A percentile compares a stretch with the other conserved stretches of the same genome.
These are phyloP conservation scores for Diutina neorugosa DNA, from an alignment of 1,139 yeast species.

Conservation along the genomic window DNA sequence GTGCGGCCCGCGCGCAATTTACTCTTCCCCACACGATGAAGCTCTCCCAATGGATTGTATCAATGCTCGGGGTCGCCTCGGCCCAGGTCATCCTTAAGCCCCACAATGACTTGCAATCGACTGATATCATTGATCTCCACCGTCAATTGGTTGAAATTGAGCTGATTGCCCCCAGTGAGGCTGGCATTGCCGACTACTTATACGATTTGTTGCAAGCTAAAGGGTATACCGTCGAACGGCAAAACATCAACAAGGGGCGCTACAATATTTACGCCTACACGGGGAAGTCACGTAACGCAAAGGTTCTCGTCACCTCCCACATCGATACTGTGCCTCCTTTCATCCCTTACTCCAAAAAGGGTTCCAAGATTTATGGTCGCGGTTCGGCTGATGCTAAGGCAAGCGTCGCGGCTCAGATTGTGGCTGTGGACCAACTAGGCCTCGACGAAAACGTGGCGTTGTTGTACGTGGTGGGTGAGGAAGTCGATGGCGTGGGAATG, in stretches of 20 bases:
- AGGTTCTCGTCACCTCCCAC: slow-evolving; percentile 47
- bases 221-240: slow-evolving; percentile 42
- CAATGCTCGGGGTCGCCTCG: neutral
- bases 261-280: slow-evolving; percentile 48
- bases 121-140: slow-evolving; percentile 18
- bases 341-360: slow-evolving; percentile 39
- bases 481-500: slow-evolving; percentile 54
- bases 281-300: slow-evolving; percentile 33
- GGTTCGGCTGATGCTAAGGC: slow-evolving; percentile 63
- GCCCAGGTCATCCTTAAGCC: neutral
- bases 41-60: neutral
- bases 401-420: slow-evolving; percentile 50
- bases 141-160: slow-evolving; percentile 21
- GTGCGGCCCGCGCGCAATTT: neutral
- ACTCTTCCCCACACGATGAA: neutral
- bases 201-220: slow-evolving; percentile 16
- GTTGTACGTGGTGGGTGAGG: slow-evolving; percentile 61
- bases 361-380: slow-evolving; percentile 44
- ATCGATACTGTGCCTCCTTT: slow-evolving; percentile 67
- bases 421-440: slow-evolving; percentile 16
- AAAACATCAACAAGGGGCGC: slow-evolving; percentile 16
- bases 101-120: neutral
- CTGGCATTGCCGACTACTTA: slow-evolving; percentile 13
- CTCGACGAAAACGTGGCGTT: slow-evolving; percentile 41
- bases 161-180: slow-evolving; percentile 25